Base-by-base conservation (phyloP, 441 rosid genomes). In the Pelargonium citronellum region DNA sequence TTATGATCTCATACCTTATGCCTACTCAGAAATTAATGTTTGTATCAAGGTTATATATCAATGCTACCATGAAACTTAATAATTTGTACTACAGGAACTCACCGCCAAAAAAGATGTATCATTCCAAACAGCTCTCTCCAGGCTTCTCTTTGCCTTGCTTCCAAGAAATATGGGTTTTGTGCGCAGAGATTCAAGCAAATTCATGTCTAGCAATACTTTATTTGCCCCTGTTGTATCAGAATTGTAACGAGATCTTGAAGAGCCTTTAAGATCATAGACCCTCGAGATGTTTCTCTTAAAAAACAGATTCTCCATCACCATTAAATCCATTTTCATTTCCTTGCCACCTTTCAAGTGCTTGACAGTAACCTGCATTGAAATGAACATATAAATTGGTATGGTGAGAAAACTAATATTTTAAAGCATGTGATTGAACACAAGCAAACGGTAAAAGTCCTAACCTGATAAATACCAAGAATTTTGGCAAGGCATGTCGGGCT, bases 121-220 rank as follows among this genome's bases (percentile, higher is more conserved):
- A 7, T 95, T 95, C 99, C 99, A 95, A 65, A 92, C 95, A 2
- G 97, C 99, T 85, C 98, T 87, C 81, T 95, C 97, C 76, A 95
- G 78, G 77, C 91, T 63, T 37, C 96, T 83, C 82, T 95, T 92
- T 64, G 98, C 97, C 82, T 91, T 91, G 82, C 85, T 92, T 67
- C 97, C 91, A 15, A 95, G 96, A 63, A 91, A 95, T 73, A 95
- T 92, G 20, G 99, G 99, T 70, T 86, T 86, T 66, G 98, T 95
- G 67, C 91, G 95, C 98, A 95, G 92, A 47, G 95, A 88, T 84
- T 95, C 99, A 70, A 95, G 91, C 82, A 92, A 87, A 81, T 95
- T 92, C 82, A 92, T 97, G 81, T 95, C 99, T 66, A 95, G 81
- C 69, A 95, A 82, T 73, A 95, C 99, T 74, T 87, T 92, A 86